Base-by-base conservation (phyloP, 768 basidiomycete species). In the Tremella yokohamensis region DNA sequence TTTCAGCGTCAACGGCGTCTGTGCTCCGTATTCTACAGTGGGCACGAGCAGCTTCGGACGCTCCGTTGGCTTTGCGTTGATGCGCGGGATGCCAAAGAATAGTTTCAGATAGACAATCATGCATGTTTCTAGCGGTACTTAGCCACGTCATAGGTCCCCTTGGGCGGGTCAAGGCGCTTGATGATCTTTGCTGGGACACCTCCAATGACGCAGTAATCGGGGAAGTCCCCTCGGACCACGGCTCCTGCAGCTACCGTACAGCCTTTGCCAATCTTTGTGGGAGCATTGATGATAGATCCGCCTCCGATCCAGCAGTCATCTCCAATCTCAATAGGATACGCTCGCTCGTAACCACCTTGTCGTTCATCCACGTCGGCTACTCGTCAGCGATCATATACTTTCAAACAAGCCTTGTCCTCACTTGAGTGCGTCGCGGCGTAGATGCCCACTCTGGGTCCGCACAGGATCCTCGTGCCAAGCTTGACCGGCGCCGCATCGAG, bases 221-320 rank as follows among this genome's bases (percentile, higher is more conserved):
- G 60, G 24, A 62, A 56, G n/a, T 52, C 47, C 3, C 60, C 60
- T 6, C 56, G 22, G 2, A 62, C 57, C 1, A 58, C 57, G 18
- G 57, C 57, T 1, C 57, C 57, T 7, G 50, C 57, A 47, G 57
- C 57, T 18, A 52, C 45, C 11, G 57, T 58, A 48, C 57, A 58
- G 24, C 60, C 60, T 16, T 57, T 57, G 24, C 60, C 60, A 40
- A 62, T 62, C 47, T 47, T 62, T 45, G 22, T 34, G 16, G 60
- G 60, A 6, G 50, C 49, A 19, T 56, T 53, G 44, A 62, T 62
- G 44, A 52, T 62, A 16, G 50, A 53, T 25, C 55, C 55, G 19
- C 56, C 60, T 12, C 60, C 60, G 11, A 62, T 57, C 60, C 60
- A 62, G 25, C 51, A 52, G 38, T 62, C 60, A 49, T 57, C 60